Evolutionary conservation across 352 stramenopile genomes (phyloP).

Genomic region (Aphanomyces cochlioides): DNA sequence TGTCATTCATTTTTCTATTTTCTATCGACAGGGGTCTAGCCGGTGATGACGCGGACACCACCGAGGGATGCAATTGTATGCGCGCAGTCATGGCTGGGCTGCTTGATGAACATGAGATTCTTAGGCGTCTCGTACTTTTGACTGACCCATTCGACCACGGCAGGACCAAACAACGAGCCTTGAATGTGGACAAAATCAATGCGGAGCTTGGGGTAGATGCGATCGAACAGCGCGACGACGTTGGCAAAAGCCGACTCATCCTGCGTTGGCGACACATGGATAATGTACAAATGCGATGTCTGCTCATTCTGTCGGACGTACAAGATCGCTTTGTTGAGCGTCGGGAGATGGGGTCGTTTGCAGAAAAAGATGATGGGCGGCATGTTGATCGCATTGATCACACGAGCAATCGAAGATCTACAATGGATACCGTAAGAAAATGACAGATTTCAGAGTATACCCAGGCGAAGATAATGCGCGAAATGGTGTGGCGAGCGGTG

Average conservation of each 20-base stretch:
- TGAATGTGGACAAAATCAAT: constrained; percentile 61
- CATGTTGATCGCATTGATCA: constrained; percentile 47
- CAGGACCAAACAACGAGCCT: constrained; percentile 52
- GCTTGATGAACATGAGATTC: constrained; percentile 89
- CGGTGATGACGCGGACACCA: constrained; percentile 78
- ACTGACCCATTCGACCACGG: constrained; percentile 70
- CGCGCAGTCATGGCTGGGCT: constrained; percentile 64
- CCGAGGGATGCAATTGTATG: constrained; percentile 72
- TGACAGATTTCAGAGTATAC: background rate
- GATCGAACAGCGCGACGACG: constrained; percentile 64
- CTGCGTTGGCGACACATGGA: constrained; percentile 51
- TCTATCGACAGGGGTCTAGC: constrained; percentile 28
- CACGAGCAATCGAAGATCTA: constrained; percentile 37
- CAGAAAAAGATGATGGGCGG: constrained; percentile 83
- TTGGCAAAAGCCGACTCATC: constrained; percentile 40
- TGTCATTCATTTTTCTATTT: no score
- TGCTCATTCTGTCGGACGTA: constrained; percentile 86
- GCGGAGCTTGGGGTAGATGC: constrained; percentile 82
- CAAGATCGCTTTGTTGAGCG: constrained; percentile 87
- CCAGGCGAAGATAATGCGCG: background rate
- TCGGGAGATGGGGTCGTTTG: constrained; percentile 79
- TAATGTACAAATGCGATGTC: constrained; percentile 77
- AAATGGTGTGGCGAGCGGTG: background rate
- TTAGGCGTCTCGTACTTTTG: constrained; percentile 57
- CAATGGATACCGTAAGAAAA: background rate